Base-by-base conservation (phyloP, 495 filamentous ascomycete species). In the Neurospora pannonica region DNA sequence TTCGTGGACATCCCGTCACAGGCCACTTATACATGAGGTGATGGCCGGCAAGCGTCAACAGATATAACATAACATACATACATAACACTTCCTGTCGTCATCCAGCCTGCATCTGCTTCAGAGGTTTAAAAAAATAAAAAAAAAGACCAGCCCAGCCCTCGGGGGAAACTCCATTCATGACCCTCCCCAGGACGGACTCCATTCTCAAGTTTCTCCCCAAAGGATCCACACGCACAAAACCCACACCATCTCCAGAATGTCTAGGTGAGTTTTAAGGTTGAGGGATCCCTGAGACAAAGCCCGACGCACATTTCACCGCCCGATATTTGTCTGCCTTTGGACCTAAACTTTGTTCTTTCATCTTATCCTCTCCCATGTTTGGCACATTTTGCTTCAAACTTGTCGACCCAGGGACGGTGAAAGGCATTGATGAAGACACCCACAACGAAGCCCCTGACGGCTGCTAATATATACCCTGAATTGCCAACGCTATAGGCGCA, bases 371-470 rank as follows among this genome's bases (percentile, higher is more conserved):
- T 48, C 17, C 15, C 71, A 72, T 72, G 17, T 72, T 46, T 62
- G 38, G 43, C 42, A 17, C 38, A 31, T 36, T 72, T 43, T 42
- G 24, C 72, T 37, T 70, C 74, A 77, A 71, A 77, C 42, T 19
- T 71, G 71, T 77, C 74, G 71, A 70, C 71, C 77, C 74, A 75
- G 62, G 73, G 54, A 73, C 71, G 62, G 74, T 71, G 10, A 39
- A 70, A 38, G 37, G 15, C 54, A 19, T 73, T 71, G 72, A 75
- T 73, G 39, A 74, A 71, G 34, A 72, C 15, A 31, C 15, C 15
- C 31, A 73, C 67, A 42, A 70, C 73, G 15, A 42, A 9, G 11
- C 28, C 54, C 54, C 54, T 34, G 15, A 67, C 54, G 54, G 54
- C 54, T 67, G 24, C 54, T 67, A 19, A 67, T 17, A 40, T 38